Conservation (phyloP, 78 protist species). For the Dictyostelium purpureum region DNA sequence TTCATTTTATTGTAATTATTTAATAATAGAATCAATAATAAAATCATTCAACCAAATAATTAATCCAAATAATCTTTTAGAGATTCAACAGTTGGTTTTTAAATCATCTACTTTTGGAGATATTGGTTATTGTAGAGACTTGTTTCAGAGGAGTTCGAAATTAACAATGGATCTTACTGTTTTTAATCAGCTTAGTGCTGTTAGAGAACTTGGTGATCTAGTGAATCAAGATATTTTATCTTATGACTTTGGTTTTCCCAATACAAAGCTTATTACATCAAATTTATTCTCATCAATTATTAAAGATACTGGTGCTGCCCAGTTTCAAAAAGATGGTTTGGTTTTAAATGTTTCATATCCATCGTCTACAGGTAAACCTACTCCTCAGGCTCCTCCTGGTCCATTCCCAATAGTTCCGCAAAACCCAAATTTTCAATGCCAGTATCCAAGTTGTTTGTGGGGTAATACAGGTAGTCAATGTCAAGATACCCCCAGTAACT, state of each 20-base stretch:
- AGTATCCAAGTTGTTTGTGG: not conserved
- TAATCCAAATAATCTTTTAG: not conserved
- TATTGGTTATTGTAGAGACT: constrained; percentile 7
- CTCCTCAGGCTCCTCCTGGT: not conserved
- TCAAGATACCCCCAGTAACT: not conserved
- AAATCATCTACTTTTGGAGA: not conserved
- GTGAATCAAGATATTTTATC: not conserved
- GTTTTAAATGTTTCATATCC: not conserved
- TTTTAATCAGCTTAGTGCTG: not conserved
- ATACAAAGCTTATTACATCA: not conserved
- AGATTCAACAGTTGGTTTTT: not conserved
- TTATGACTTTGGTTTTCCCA: not conserved
- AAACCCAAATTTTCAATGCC: not conserved
- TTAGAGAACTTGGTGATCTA: not conserved
- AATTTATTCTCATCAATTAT: not conserved
- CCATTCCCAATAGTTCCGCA: not conserved
- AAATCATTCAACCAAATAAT: not conserved
- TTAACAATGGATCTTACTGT: not conserved
- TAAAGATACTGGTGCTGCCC: not conserved
- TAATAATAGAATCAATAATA: not conserved
- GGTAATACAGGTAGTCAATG: not conserved
- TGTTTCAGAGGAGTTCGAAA: not conserved
- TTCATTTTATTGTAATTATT: not conserved
- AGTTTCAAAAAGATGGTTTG: not conserved
- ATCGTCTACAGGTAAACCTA: not conserved